These are phyloP conservation scores for Suillus subluteus DNA, from an alignment of 768 basidiomycete species.

Conservation along the genomic window DNA sequence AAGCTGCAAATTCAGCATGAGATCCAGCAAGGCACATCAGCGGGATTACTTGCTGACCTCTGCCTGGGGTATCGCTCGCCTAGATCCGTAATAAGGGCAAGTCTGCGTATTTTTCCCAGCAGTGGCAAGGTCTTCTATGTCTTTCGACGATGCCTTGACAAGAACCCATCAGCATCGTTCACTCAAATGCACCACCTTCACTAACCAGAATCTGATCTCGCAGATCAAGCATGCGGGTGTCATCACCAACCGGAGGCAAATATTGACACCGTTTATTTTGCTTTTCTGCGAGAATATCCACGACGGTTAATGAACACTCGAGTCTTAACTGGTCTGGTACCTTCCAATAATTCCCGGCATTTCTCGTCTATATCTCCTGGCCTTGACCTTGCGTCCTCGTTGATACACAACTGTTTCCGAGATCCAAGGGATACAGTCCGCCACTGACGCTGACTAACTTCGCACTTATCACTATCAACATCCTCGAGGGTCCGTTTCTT, in stretches of 20 bases:
- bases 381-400: constrained; percentile 70
- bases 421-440: constrained; percentile 88
- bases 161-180: background rate
- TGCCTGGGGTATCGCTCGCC: constrained; percentile 86
- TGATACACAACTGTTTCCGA: constrained; percentile 90
- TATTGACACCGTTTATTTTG: constrained; percentile 73
- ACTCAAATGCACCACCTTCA: background rate
- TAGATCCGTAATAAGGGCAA: constrained; percentile 94
- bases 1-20: constrained; percentile 49
- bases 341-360: constrained; percentile 79
- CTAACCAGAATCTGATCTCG: constrained; percentile 83
- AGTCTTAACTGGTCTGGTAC: constrained; percentile 36
- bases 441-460: constrained; percentile 31
- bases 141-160: constrained; percentile 79
- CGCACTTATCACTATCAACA: constrained; percentile 25
- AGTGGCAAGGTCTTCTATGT: constrained; percentile 89
- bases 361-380: constrained; percentile 81
- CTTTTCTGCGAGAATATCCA: constrained; percentile 46
- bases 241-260: constrained; percentile 73
- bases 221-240: constrained; percentile 74
- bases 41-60: constrained; percentile 55
- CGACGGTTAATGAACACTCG: constrained; percentile 1
- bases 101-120: constrained; percentile 68
- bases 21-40: background rate
- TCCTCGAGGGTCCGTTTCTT: constrained; percentile 26